Conservation (phyloP, 345 rosid species). For the Linum lewisii region DNA sequence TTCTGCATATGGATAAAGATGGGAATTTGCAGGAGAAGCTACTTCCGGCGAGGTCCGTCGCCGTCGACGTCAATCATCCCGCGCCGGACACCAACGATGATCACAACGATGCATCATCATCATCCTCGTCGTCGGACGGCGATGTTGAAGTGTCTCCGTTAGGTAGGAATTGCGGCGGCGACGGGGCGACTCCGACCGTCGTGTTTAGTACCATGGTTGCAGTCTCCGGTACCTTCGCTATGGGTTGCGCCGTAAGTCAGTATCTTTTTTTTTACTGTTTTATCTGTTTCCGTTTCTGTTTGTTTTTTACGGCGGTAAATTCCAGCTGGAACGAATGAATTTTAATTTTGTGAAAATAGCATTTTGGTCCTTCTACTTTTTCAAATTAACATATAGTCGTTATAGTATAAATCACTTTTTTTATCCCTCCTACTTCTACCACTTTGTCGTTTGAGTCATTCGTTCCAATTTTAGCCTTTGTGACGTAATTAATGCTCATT, state of each 20-base stretch:
- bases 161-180: neutral
- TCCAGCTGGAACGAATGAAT: no score
- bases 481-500: no score
- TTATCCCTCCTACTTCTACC: no score
- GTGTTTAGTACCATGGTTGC: conserved; percentile 45
- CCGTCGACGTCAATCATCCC: neutral
- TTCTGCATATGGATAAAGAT: neutral
- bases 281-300: no score
- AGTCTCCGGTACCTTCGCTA: conserved; percentile 20
- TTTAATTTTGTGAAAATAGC: no score
- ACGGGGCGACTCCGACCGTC: conserved; percentile 16
- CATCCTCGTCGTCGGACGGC: neutral
- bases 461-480: no score
- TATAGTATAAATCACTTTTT: no score
- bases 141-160: neutral
- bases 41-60: neutral
- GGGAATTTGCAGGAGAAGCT: neutral
- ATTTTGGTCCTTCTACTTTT: no score
- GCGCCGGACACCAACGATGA: neutral
- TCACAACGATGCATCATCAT: neutral
- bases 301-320: neutral
- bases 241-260: conserved; percentile 30
- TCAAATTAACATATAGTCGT: no score
- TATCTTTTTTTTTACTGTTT: neutral
- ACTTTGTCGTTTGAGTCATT: no score